These are phyloP conservation scores for Penicillium coffeae DNA, from an alignment of 495 filamentous ascomycete genomes.

Conservation along the genomic window DNA sequence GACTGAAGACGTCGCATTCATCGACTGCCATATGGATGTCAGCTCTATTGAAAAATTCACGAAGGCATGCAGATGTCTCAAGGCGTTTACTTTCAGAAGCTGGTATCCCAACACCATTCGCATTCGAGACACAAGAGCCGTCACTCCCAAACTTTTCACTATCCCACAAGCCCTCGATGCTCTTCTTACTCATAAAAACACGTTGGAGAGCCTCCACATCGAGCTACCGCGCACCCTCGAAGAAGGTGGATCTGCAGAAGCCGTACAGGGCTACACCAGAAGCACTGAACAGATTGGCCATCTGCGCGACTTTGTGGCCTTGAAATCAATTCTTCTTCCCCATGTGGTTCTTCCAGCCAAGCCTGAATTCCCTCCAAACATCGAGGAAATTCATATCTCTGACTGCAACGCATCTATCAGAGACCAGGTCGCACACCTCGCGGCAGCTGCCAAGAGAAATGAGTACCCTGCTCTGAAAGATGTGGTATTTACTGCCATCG, in stretches of 20 bases:
- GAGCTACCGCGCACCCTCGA: constrained; percentile 4
- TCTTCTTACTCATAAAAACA: constrained; percentile 20
- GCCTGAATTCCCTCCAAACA: constrained; percentile 17
- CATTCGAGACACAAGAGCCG: not conserved
- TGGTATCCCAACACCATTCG: constrained; percentile 3
- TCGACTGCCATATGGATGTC: constrained; percentile 13
- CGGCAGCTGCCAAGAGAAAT: constrained; percentile 15
- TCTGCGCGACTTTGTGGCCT: constrained; percentile 18
- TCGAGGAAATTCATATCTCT: constrained; percentile 12
- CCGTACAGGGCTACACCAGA: constrained; percentile 3
- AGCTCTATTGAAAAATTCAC: constrained; percentile 10
- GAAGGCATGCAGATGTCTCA: constrained; percentile 20
- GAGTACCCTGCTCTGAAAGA: constrained; percentile 15
- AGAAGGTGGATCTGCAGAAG: not conserved
- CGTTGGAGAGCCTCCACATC: constrained; percentile 14
- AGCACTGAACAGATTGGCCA: constrained; percentile 14
- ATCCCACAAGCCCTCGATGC: constrained; percentile 15
- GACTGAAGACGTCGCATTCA: constrained; percentile 6
- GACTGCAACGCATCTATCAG: constrained; percentile 25
- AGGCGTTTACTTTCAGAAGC: constrained; percentile 10
- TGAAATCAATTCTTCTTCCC: constrained; percentile 15
- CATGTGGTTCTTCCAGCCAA: constrained; percentile 19
- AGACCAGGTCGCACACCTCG: constrained; percentile 17
- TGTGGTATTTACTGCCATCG: not conserved
- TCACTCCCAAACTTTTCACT: constrained; percentile 6